Evolutionary conservation across 140 eudicot species (phyloP).

Genomic region (Cichorium intybus): DNA sequence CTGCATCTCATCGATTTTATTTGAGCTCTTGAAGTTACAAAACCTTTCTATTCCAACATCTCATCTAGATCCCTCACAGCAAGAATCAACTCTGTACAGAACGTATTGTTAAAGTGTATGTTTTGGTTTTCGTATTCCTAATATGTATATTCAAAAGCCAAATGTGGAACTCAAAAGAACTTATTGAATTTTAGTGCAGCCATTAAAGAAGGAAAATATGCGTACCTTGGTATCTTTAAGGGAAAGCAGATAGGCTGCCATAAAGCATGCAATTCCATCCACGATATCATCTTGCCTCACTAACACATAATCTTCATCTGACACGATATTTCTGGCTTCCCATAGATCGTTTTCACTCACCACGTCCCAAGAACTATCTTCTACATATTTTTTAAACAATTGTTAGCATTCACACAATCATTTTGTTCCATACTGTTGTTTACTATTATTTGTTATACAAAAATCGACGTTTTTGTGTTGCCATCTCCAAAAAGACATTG

Average conservation of each 20-base stretch:
- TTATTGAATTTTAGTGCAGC: too few relatives aligned
- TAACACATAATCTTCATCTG: conserved; percentile 81
- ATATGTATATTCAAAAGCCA: too few relatives aligned
- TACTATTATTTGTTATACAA: conserved; percentile 12
- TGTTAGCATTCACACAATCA: conserved; percentile 11
- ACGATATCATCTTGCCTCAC: conserved; percentile 93
- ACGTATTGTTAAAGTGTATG: too few relatives aligned
- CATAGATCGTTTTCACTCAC: conserved; percentile 80
- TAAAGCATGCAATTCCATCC: conserved; percentile 92
- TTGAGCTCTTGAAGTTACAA: too few relatives aligned
- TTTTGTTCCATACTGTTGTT: background rate
- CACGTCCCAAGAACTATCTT: conserved; percentile 95
- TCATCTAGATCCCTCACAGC: too few relatives aligned
- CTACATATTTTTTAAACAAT: conserved; percentile 38
- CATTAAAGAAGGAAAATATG: conserved; percentile 4
- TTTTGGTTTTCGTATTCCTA: too few relatives aligned
- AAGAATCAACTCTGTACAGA: too few relatives aligned
- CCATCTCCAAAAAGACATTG: background rate
- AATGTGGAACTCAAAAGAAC: too few relatives aligned
- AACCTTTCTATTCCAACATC: too few relatives aligned
- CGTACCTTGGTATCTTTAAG: conserved; percentile 83
- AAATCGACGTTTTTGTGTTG: background rate
- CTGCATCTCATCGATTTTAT: conserved; percentile 54
- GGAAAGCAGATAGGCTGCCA: conserved; percentile 88
- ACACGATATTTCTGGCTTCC: conserved; percentile 57